A percentile compares a stretch with the other conserved stretches of the same genome.
phyloP scores from a whole-genome alignment of 257 asterid species.

The Scutellaria baicalensis region DNA sequence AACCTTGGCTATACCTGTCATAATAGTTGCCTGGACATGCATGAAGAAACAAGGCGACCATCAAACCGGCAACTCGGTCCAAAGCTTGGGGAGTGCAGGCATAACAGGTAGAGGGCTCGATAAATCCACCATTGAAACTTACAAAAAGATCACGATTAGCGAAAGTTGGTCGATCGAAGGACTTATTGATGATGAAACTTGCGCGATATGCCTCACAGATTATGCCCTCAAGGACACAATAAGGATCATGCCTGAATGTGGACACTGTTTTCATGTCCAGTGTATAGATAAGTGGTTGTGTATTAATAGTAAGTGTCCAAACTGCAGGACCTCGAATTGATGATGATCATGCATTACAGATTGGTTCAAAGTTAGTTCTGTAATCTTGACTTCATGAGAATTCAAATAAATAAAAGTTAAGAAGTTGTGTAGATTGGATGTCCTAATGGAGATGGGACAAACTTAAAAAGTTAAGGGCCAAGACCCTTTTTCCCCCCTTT shows the following conservation, averaged over 20 bases:
- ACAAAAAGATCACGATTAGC: slow-evolving; percentile 15
- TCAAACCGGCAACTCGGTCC: slow-evolving; percentile 4
- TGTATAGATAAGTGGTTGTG: slow-evolving; percentile 34
- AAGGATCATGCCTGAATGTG: slow-evolving; percentile 31
- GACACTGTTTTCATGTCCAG: slow-evolving; percentile 34
- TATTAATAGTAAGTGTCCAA: slow-evolving; percentile 25
- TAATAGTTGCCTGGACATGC: slow-evolving; percentile 14
- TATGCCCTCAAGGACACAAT: slow-evolving; percentile 26
- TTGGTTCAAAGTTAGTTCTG: too few relatives aligned
- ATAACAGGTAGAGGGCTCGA: slow-evolving; percentile 19
- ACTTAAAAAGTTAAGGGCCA: too few relatives aligned
- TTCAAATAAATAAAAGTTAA: too few relatives aligned
- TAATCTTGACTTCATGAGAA: too few relatives aligned
- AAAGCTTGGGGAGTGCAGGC: slow-evolving; percentile 1
- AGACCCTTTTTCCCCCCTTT: too few relatives aligned
- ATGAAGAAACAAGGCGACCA: neutral
- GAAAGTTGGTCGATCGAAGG: slow-evolving; percentile 17
- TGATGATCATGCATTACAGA: too few relatives aligned
- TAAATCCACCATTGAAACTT: slow-evolving; percentile 19
- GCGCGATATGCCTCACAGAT: slow-evolving; percentile 36
- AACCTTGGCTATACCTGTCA: neutral
- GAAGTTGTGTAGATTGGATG: too few relatives aligned
- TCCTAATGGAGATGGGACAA: too few relatives aligned
- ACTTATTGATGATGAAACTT: slow-evolving; percentile 9
- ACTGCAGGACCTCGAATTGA: slow-evolving; percentile 24